Evolutionary conservation across 2,329 filamentous ascomycete genomes (phyloP), one percentile per base, ranked within the genome.

Genomic region (Arthrobotrys musiformis): DNA sequence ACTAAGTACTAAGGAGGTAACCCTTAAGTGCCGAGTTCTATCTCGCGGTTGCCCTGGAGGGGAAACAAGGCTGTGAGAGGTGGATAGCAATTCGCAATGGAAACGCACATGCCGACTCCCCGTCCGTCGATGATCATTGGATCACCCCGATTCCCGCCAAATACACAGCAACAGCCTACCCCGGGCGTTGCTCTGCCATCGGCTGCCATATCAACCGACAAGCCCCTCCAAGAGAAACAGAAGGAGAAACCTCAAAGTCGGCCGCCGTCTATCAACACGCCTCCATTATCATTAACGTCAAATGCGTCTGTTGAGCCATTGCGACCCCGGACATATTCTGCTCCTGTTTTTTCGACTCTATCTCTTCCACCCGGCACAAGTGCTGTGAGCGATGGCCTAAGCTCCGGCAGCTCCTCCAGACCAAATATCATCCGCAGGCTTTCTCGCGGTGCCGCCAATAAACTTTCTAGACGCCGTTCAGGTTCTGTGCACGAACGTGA

Each of bases 401-500:
- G 86, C 24, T 83, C 86, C 58, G 87, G 86, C 81, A 89, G 89
- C 81, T 88, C 87, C 37, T 88, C 90, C 2, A 88, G 87, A 60
- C 87, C 86, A 81, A 84, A 83, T 40, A 84, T 98, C 70, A 96
- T 98, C 80, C 90, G 95, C 79, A 89, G 94, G 79, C 86, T 97
- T 22, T 98, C 95, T 33, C 92, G 92, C 80, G 90, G 91, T 78
- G 93, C 93, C 4, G 89, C 89, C 54, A 90, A 89, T 83, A 90
- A 87, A 84, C 91, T 86, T 83, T 90, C 82, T 79, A 88, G 94
- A 78, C 90, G 91, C 78, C 96, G 93, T 15, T 93, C 92, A 1
- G 90, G 90, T 0, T 88, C 91, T 50, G 89, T 91, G 19, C 89
- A 90, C 77, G 93, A 91, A 82, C 90, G 94, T 46, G 93, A 97